A percentile compares a stretch with the other conserved stretches of the same genome.
phyloP scores from a whole-genome alignment of 495 filamentous ascomycete species.

The Elasticomyces elasticus region DNA sequence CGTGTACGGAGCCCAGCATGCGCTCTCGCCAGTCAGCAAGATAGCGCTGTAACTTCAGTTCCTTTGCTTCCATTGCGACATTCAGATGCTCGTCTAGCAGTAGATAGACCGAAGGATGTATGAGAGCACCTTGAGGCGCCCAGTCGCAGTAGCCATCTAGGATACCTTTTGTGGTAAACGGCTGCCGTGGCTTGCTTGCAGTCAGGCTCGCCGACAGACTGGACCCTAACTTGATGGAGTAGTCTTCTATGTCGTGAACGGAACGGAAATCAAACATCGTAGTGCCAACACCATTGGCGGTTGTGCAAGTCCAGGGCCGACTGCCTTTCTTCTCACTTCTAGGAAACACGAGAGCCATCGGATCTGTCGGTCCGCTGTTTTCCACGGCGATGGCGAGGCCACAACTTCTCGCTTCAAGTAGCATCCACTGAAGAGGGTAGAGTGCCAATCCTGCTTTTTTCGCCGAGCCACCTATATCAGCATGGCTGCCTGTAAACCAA shows the following conservation, averaged over 20 bases:
- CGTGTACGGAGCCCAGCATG: conserved; percentile 8
- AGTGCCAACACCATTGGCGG: conserved; percentile 22
- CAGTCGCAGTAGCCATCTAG: conserved; percentile 22
- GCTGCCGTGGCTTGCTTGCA: conserved; percentile 4
- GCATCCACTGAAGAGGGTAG: conserved; percentile 34
- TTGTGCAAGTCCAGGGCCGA: conserved; percentile 4
- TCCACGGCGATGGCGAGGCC: conserved; percentile 18
- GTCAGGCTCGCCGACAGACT: background rate
- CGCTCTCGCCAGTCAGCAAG: conserved; percentile 15
- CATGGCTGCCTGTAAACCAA: conserved; percentile 16
- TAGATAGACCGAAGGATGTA: conserved; percentile 32
- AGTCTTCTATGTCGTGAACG: conserved; percentile 9
- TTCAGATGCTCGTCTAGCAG: conserved; percentile 23
- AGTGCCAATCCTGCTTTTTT: conserved; percentile 30
- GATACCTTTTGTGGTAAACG: conserved; percentile 6
- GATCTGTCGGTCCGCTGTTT: conserved; percentile 10
- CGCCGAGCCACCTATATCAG: conserved; percentile 15
- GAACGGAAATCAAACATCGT: conserved; percentile 26
- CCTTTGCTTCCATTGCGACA: conserved; percentile 18
- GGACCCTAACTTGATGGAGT: conserved; percentile 8
- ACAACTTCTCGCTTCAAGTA: conserved; percentile 24
- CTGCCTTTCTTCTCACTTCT: background rate
- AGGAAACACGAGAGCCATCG: conserved; percentile 16
- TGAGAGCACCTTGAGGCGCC: conserved; percentile 28
- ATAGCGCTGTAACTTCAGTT: conserved; percentile 19